Evolutionary conservation across 805 yeast species (phyloP), one percentile per base, ranked within the genome.

Genomic region (Ogataea angusta): DNA sequence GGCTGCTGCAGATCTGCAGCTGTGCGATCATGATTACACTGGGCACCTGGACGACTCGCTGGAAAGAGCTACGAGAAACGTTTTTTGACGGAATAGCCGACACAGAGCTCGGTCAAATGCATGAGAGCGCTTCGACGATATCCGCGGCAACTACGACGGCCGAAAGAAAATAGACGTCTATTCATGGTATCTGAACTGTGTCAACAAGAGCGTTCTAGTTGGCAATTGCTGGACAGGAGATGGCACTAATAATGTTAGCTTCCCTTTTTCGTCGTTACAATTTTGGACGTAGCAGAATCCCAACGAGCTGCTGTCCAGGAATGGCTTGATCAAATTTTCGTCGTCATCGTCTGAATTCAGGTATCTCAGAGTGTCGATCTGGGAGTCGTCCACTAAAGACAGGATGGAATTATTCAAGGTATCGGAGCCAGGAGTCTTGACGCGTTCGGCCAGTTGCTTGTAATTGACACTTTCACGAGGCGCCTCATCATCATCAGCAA

Each of bases 1-100:
- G 97, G 91, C 58, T 76, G 15, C 63, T 89, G 32, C 97, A 90
- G 60, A 51, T 78, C 0, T 60, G 76, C 3, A 84, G 95, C 29
- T 78, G 85, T 3, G 63, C 74, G 1, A 63, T 88, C 4, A 71
- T 91, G 68, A 85, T 88, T 4, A 70, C 82, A 7, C 69, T 91
- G 45, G 95, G 97, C 0, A 87, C 95, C 0, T 91, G 91, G 77
- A 78, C 89, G 13, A 79, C 95, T 0, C 76, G 95, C 51, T 90
- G 97, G 96, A 79, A 82, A 50, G 99, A 91, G 60, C 68, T 91
- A 40, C 73, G 90, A 54, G 85, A 86, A 28, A 86, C 96, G 0
- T 91, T 93, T 56, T 91, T 93, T 52, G 95, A 89, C 43, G 87
- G 90, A 24, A 68, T 85, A 67, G 72, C 77, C 18, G 93, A 84